Percentiles rank a stretch among this genome's conserved stretches.
These are phyloP conservation scores for Phialocephala subalpina DNA, from an alignment of 2,329 filamentous ascomycete species.

Conservation along the genomic window DNA sequence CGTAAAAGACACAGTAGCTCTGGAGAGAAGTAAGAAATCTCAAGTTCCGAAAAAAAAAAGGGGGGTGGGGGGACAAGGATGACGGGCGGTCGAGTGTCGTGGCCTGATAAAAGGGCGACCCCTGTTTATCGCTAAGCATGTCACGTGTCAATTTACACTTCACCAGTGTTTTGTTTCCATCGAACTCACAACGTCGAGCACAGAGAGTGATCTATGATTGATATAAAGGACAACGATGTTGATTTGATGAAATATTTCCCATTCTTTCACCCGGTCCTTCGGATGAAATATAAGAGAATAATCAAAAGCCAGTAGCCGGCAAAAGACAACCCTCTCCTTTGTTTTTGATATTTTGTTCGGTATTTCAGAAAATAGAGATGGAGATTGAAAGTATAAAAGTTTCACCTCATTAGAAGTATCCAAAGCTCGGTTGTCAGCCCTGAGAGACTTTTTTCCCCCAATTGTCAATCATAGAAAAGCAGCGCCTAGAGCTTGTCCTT, in stretches of 20 bases:
- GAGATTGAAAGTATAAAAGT: no score
- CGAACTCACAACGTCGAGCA: not conserved
- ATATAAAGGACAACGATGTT: not conserved
- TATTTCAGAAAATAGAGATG: not conserved
- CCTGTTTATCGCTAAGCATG: not conserved
- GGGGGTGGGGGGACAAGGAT: not conserved
- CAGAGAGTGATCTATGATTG: not conserved
- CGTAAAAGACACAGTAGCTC: not conserved
- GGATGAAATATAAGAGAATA: not conserved
- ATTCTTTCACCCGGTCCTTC: not conserved
- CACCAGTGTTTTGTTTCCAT: not conserved
- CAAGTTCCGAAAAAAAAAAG: not conserved
- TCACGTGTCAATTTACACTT: not conserved
- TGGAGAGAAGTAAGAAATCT: not conserved
- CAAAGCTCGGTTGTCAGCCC: no score
- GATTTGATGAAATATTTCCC: not conserved
- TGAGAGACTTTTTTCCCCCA: no score
- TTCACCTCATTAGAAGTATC: no score
- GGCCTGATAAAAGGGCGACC: not conserved
- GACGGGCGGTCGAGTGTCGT: not conserved
- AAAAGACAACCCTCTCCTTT: not conserved
- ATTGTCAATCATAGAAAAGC: no score
- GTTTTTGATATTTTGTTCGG: not conserved
- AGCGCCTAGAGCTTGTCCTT: not conserved
- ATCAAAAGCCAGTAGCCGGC: not conserved